Base-by-base conservation (phyloP, 2,329 filamentous ascomycete species). In the Drechslerella stenobrocha region DNA sequence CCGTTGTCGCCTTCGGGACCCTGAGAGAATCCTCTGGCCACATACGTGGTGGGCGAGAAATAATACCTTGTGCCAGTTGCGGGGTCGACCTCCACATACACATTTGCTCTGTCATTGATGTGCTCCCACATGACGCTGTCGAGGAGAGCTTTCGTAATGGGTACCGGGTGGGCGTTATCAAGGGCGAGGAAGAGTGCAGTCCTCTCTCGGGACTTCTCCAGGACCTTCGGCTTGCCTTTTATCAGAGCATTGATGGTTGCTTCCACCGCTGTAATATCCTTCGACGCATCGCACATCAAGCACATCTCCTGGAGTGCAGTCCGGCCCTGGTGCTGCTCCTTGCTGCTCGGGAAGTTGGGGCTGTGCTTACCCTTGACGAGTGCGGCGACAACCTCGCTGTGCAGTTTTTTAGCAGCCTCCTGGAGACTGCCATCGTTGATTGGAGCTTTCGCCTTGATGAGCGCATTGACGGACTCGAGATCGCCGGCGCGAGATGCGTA, bases 61-160 rank as follows among this genome's bases (percentile, higher is more conserved):
- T 42, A 52, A 42, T 52, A 52, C n/a, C 20, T 52, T 11, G 50
- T 52, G 5, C 34, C 32, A 2, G 28, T 26, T 20, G 42, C 50
- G 9, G 50, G 35, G 28, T 52, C 50, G 13, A 40, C 55, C 15
- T 59, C 55, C 1, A 50, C 20, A n/a, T 59, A 59, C 24, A 52
- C 34, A 22, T 59, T 52, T 11, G 37, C 46, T 42, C 24, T 40
- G 3, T 59, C 32, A 46, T 59, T 59, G 46, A 59, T 59, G 24
- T 59, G 15, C 34, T 59, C 37, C 55, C 55, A 59, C 55, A 59
- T 59, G 20, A 59, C 9, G 22, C 46, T 50, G 9, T 59, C 55
- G 15, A 59, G 44, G 20, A 59, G 55, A 13, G 44, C 46, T 15
- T 51, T 52, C 26, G 46, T 40, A 26, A 59, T 52, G 11, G 55